phyloP scores from a whole-genome alignment of 2,329 filamentous ascomycete genomes.

The Cladosporium sp. region DNA sequence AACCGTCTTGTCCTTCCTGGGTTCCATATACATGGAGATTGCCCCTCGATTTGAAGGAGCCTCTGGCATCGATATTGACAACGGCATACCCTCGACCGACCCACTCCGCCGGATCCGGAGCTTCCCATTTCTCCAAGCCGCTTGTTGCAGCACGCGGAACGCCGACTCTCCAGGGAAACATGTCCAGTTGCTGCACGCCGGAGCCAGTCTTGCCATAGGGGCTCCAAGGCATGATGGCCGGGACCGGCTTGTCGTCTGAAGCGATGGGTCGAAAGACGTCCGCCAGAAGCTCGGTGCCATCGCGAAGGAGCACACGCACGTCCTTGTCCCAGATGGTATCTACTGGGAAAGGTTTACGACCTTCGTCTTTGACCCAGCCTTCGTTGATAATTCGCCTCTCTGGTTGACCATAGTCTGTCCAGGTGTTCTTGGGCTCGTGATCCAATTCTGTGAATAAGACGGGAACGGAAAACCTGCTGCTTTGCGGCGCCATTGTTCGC shows the following conservation, averaged over 20 bases:
- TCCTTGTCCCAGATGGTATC: conserved; percentile 4
- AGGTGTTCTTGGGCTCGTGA: not conserved
- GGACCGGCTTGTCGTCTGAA: not conserved
- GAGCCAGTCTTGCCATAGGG: not conserved
- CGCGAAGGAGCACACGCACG: not conserved
- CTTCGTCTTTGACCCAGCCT: not conserved
- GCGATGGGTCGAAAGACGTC: not conserved
- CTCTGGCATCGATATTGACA: conserved; percentile 34
- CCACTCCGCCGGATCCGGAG: conserved; percentile 24
- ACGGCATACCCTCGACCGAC: conserved; percentile 35
- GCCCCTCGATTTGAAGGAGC: conserved; percentile 37
- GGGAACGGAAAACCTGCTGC: not conserved
- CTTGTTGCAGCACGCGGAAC: conserved; percentile 1
- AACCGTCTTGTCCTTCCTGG: conserved; percentile 44
- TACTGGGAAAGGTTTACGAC: not conserved
- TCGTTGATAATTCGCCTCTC: not conserved
- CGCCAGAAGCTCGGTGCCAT: not conserved
- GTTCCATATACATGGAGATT: conserved; percentile 41
- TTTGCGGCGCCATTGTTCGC: not conserved
- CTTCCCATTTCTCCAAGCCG: not conserved
- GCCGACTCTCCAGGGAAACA: not conserved
- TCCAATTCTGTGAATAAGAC: not conserved
- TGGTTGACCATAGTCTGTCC: not conserved
- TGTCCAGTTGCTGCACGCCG: not conserved
- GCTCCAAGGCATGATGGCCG: not conserved